Base-by-base conservation (phyloP, 495 filamentous ascomycete genomes). In the Penicillium mononematosum region DNA sequence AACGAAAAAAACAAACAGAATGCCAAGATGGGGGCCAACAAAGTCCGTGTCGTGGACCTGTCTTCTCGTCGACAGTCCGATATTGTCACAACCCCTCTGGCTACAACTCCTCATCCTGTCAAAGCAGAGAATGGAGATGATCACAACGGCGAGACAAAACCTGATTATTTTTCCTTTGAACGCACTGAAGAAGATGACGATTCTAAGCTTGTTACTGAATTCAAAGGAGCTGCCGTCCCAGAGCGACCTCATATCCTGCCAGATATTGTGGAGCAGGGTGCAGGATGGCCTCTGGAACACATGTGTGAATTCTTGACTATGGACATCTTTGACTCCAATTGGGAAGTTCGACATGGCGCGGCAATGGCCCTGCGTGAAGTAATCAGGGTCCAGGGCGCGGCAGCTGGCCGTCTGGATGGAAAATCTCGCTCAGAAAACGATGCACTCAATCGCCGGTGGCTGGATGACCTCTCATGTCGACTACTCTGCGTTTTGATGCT, bases 261-360 rank as follows among this genome's bases (percentile, higher is more conserved):
- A 1, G 90, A 92, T 43, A 78, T 87, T 6, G 84, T 86, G 62
- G 80, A 89, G 53, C 85, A 92, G 55, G 90, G 91, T 19, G 77
- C 82, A 6, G 62, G 65, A 50, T 98, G 94, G 94, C 94, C 94
- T 4, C 94, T 86, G 65, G 92, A 97, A 61, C 86, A 89, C 48
- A 85, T 98, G 53, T 98, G 92, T 71, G 94, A 98, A 60, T 88
- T 96, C 62, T 81, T 98, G 47, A 91, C 85, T 60, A 80, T 96
- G 45, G 94, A 98, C 69, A 78, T 98, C 14, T 96, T 98, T 61
- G 93, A 98, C 76, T 79, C 86, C 4, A 85, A 90, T 62, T 98
- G 94, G 94, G 94, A 98, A 72, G 89, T 92, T 34, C 86, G 94
- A n/a, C 94, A 98, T 74, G 94, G 94, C 57, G 93, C 94, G 44